Conservation (phyloP, 192 early-diverging fungal species). For the Neocallimastix lanati region DNA sequence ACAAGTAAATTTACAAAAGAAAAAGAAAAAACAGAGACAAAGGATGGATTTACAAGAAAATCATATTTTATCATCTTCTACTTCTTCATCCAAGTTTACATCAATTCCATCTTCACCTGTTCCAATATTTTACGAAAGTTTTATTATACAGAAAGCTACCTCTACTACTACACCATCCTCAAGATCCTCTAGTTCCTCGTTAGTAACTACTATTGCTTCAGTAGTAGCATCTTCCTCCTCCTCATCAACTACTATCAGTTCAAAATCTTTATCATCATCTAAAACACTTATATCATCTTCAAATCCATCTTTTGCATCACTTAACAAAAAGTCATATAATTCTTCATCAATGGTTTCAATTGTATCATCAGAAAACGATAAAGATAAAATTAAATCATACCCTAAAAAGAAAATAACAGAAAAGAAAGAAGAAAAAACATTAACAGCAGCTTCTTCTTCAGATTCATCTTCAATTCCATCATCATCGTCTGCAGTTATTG, state of each 20-base stretch:
- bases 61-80: neutral
- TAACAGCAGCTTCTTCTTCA: neutral
- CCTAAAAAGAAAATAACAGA: neutral
- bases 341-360: neutral
- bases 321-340: neutral
- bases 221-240: neutral
- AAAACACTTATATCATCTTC: neutral
- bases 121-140: neutral
- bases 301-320: neutral
- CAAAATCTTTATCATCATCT: neutral
- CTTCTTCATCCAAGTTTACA: too few relatives aligned
- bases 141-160: neutral
- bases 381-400: neutral
- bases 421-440: neutral
- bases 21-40: neutral
- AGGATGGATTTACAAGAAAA: neutral
- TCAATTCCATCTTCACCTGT: neutral
- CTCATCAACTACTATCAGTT: neutral
- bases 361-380: neutral
- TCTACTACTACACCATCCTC: neutral
- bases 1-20: neutral
- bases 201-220: neutral
- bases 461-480: neutral
- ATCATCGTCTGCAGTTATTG: neutral
- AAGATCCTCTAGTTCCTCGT: neutral